Conservation (phyloP, 2,329 filamentous ascomycete genomes). For the Thielaviopsis musarum region DNA sequence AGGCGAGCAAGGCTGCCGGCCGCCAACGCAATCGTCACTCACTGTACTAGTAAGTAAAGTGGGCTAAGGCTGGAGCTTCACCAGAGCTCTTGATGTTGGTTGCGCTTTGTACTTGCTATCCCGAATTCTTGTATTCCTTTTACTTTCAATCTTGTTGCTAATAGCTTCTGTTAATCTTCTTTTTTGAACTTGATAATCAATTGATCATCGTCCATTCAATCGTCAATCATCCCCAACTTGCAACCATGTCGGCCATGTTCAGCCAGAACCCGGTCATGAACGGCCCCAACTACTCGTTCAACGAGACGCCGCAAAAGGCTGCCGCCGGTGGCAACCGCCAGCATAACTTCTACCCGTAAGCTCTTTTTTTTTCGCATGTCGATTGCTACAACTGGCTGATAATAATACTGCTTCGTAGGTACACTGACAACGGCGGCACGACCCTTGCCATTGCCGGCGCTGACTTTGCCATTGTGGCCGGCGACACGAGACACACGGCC, state of each 20-base stretch:
- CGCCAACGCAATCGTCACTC: constrained; percentile 10
- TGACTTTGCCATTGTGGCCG: constrained; percentile 91
- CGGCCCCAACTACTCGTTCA: constrained; percentile 53
- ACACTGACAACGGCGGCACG: constrained; percentile 95
- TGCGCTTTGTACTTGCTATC: neutral
- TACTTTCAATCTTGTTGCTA: neutral
- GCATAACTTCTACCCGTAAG: constrained; percentile 88
- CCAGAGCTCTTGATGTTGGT: neutral
- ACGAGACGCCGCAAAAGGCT: constrained; percentile 35
- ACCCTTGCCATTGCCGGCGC: constrained; percentile 87
- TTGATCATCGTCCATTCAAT: neutral
- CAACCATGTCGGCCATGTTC: constrained; percentile 47
- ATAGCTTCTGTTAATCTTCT: neutral
- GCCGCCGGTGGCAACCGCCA: constrained; percentile 41
- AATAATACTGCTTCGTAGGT: constrained; percentile 33
- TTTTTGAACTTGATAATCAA: neutral
- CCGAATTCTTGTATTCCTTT: neutral
- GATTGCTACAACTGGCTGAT: neutral
- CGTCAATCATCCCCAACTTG: neutral
- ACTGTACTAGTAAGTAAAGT: neutral
- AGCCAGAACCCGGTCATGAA: constrained; percentile 54
- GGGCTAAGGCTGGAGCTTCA: neutral
- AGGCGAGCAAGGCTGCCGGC: constrained; percentile 33
- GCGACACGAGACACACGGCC: constrained; percentile 87
- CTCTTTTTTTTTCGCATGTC: neutral